These are phyloP conservation scores for Takashimella tepidaria DNA, from an alignment of 1,284 basidiomycete species.

Conservation along the genomic window DNA sequence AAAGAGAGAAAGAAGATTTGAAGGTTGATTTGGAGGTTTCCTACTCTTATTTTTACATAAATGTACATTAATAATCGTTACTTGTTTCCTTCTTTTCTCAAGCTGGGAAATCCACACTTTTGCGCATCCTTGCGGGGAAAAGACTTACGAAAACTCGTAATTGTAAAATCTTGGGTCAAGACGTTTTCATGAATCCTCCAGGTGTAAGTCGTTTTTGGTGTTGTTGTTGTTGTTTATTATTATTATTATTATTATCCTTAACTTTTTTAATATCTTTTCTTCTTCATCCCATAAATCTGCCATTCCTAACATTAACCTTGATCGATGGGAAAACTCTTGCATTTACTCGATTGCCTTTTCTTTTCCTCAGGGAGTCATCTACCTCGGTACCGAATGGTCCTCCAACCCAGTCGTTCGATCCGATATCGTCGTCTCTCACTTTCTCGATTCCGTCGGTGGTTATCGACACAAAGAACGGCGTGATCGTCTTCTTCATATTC, in stretches of 20 bases:
- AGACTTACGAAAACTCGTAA: constrained; percentile 65
- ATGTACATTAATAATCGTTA: not conserved
- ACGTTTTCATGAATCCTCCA: constrained; percentile 68
- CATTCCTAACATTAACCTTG: too few species aligned
- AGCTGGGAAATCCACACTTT: constrained; percentile 93
- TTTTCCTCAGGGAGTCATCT: constrained; percentile 63
- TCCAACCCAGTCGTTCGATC: constrained; percentile 94
- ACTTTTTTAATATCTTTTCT: not conserved
- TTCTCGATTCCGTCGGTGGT: constrained; percentile 91
- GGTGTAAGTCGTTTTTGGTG: constrained; percentile 30
- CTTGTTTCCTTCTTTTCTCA: not conserved
- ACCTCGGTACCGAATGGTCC: constrained; percentile 90
- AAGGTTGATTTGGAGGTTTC: too few species aligned
- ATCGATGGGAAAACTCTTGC: too few species aligned
- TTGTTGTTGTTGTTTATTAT: not conserved
- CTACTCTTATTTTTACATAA: not conserved
- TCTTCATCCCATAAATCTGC: not conserved
- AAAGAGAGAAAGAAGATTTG: too few species aligned
- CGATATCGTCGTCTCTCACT: constrained; percentile 82
- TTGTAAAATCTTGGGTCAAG: constrained; percentile 67
- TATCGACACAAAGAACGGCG: constrained; percentile 87
- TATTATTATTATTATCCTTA: too few species aligned
- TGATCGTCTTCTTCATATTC: constrained; percentile 78
- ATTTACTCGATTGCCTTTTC: not conserved
- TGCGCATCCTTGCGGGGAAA: constrained; percentile 93